phyloP scores from a whole-genome alignment of 208 protist genomes.

The Leptomonas seymouri region DNA sequence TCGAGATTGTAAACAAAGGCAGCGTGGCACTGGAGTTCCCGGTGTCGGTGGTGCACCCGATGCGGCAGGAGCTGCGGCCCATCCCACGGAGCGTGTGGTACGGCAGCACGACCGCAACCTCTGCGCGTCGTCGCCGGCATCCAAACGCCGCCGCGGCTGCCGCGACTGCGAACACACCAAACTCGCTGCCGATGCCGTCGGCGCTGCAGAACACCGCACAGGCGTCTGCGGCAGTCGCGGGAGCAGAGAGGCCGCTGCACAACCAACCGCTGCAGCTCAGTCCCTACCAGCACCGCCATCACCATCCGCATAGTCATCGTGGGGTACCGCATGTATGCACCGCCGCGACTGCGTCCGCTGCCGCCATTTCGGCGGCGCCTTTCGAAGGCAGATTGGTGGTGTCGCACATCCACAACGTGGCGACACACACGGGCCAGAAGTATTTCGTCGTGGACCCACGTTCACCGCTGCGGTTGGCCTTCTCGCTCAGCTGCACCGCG shows the following conservation, averaged over 20 bases:
- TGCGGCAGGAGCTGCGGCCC: conserved; percentile 76
- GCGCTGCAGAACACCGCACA: neutral
- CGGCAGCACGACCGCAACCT: conserved; percentile 13
- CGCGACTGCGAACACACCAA: neutral
- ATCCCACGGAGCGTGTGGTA: conserved; percentile 31
- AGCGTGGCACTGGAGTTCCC: conserved; percentile 84
- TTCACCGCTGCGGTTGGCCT: conserved; percentile 75
- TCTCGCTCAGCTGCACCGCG: conserved; percentile 61
- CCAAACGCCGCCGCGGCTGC: neutral
- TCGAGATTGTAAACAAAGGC: conserved; percentile 81
- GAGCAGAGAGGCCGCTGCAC: neutral
- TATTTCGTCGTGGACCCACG: conserved; percentile 83
- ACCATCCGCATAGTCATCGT: neutral
- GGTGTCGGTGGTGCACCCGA: conserved; percentile 80
- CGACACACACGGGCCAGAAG: conserved; percentile 52
- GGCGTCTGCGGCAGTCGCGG: neutral
- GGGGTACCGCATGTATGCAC: neutral
- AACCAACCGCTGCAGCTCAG: conserved; percentile 1
- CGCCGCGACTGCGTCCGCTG: neutral
- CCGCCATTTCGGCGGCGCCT: conserved; percentile 4
- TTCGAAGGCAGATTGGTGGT: conserved; percentile 74
- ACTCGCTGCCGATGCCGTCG: conserved; percentile 1
- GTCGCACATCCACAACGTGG: conserved; percentile 73
- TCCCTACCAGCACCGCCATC: conserved; percentile 27
- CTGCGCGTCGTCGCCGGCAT: neutral